Evolutionary conservation across 768 basidiomycete genomes (phyloP), one percentile per base, ranked within the genome.

Genomic region (Amanita polypyramis): DNA sequence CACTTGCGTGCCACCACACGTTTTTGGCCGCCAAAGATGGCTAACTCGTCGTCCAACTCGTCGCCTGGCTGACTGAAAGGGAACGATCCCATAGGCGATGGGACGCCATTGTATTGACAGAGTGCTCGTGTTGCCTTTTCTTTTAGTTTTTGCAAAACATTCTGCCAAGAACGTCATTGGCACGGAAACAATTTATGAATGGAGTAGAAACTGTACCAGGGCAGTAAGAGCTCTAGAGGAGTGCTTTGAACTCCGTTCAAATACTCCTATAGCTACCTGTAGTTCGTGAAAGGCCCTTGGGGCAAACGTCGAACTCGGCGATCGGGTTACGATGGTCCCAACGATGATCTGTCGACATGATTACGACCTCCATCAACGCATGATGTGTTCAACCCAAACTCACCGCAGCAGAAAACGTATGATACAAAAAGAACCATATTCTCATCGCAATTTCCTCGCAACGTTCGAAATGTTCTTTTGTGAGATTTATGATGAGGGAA

Each of bases 271-370:
- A 1, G 74, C 74, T 3, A 69, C 56, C 15, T 67, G 65, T 20
- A 80, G 62, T 52, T 80, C 75, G 7, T 65, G 53, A 38, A 78
- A 61, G 0, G 79, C 77, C 50, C 69, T 70, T 0, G 68, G 52
- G 0, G 77, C 73, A 17, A 79, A 65, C 35, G 64, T 72, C 2
- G 70, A 76, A 41, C 61, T 68, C 1, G 79, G 77, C 5, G 71
- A 73, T 12, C 75, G 70, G 1, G 75, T 74, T n/a, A 79, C 76
- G n/a, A 80, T 70, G 2, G 75, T 76, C 2, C 78, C 78, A 1
- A 74, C 70, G 43, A 78, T 73, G 10, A 80, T 65, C 81, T 45
- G 23, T 27, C 15, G 15, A 44, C 20, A 14, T 11, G 25, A 27
- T 38, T 50, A 25, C 54, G 43, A 27, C 6, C 23, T 29, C 11